Evolutionary conservation across 1,284 basidiomycete genomes (phyloP).

Genomic region (Farysia itapuensis): DNA sequence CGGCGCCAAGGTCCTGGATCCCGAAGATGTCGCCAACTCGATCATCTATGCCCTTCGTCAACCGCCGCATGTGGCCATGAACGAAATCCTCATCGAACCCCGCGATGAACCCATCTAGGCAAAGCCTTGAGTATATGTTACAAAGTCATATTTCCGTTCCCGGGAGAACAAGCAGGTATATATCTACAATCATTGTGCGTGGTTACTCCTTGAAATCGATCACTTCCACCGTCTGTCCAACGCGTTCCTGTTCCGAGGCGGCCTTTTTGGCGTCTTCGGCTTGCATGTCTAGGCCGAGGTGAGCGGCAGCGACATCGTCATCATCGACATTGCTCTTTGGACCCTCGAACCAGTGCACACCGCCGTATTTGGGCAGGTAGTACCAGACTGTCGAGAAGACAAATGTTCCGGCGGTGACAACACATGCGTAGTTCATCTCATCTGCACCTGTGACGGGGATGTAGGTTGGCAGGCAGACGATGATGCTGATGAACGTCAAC

Average conservation of each 20-base stretch:
- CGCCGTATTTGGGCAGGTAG: slow-evolving; percentile 35
- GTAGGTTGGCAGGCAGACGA: slow-evolving; percentile 33
- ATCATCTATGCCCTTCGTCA: slow-evolving; percentile 54
- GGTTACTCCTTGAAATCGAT: slow-evolving; percentile 24
- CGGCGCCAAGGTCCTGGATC: slow-evolving; percentile 54
- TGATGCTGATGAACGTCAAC: slow-evolving; percentile 33
- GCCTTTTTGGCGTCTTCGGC: slow-evolving; percentile 21
- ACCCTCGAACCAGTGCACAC: slow-evolving; percentile 32
- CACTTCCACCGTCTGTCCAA: slow-evolving; percentile 18
- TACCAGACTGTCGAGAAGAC: slow-evolving; percentile 31
- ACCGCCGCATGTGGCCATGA: slow-evolving; percentile 55
- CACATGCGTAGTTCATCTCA: slow-evolving; percentile 42
- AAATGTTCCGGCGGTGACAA: slow-evolving; percentile 33
- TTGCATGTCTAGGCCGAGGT: slow-evolving; percentile 8
- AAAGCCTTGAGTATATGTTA: too few species aligned
- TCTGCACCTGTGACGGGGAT: slow-evolving; percentile 18
- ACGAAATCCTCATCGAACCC: slow-evolving; percentile 52
- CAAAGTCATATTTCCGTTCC: too few species aligned
- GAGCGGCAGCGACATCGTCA: slow-evolving; percentile 18
- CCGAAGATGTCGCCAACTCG: slow-evolving; percentile 50
- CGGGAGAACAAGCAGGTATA: too few species aligned
- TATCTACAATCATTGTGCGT: too few species aligned
- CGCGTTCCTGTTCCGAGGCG: slow-evolving; percentile 8
- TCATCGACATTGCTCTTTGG: slow-evolving; percentile 35
- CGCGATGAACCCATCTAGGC: slow-evolving; percentile 44